These are phyloP conservation scores for Stachybotrys echinatus DNA, from an alignment of 2,329 filamentous ascomycete species.

Conservation along the genomic window DNA sequence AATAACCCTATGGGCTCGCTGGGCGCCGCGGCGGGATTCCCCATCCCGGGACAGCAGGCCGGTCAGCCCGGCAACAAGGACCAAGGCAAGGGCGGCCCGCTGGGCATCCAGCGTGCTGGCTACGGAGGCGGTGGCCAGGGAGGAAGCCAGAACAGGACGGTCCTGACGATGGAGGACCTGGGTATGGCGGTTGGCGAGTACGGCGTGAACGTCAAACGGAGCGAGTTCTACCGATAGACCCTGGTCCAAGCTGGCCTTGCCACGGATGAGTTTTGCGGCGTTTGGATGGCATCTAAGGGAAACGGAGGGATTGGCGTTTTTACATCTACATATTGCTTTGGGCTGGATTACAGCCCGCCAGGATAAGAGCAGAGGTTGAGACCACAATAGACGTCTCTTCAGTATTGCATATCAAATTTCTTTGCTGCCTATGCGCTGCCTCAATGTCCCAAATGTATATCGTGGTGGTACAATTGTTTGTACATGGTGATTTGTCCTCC, in stretches of 20 bases:
- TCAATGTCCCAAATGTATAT: not conserved
- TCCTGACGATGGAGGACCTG: slow-evolving; percentile 96
- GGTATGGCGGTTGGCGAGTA: slow-evolving; percentile 98
- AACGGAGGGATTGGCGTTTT: not conserved
- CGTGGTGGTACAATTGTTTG: slow-evolving; percentile 19
- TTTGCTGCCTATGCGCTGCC: not conserved
- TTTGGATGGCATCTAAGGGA: slow-evolving; percentile 2
- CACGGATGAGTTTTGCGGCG: slow-evolving; percentile 5
- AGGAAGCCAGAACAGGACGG: slow-evolving; percentile 82
- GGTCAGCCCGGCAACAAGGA: slow-evolving; percentile 52
- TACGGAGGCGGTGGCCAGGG: slow-evolving; percentile 87
- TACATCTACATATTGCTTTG: not conserved
- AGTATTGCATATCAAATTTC: not conserved
- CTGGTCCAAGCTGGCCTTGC: not conserved
- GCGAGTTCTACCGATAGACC: slow-evolving; percentile 82
- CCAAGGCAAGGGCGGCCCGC: slow-evolving; percentile 52
- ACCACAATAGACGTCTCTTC: not conserved
- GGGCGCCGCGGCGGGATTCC: slow-evolving; percentile 67
- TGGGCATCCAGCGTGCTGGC: slow-evolving; percentile 71
- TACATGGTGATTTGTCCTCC: not conserved
- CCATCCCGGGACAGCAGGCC: slow-evolving; percentile 57
- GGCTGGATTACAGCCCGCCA: not conserved
- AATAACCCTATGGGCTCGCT: slow-evolving; percentile 90
- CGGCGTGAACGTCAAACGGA: slow-evolving; percentile 93
- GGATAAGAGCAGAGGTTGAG: not conserved